Evolutionary conservation across 169 alveolate genomes (phyloP).

Genomic region (Cryptosporidium meleagridis): DNA sequence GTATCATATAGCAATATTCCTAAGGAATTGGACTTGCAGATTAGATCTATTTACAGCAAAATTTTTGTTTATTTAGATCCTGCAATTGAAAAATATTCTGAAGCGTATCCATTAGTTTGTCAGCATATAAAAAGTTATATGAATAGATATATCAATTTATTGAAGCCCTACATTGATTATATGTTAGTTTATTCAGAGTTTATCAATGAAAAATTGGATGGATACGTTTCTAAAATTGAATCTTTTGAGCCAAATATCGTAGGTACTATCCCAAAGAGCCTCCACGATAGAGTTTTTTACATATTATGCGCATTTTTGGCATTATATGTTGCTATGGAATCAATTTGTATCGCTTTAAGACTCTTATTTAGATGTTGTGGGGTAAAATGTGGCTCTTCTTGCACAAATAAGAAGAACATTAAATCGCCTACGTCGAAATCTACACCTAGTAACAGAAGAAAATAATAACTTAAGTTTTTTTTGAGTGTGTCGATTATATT

Average conservation of each 20-base stretch:
- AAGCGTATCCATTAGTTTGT: constrained; percentile 3
- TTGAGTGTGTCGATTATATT: not conserved
- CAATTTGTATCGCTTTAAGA: not conserved
- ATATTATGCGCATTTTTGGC: constrained; percentile 31
- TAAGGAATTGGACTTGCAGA: constrained; percentile 24
- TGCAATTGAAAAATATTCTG: constrained; percentile 14
- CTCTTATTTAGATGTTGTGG: constrained; percentile 24
- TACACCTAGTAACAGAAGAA: constrained; percentile 68
- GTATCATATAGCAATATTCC: constrained; percentile 34
- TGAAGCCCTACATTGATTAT: constrained; percentile 18
- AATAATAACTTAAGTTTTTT: constrained; percentile 14
- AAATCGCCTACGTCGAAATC: constrained; percentile 54
- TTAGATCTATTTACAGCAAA: not conserved
- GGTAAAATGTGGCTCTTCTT: not conserved
- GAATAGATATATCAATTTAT: constrained; percentile 8
- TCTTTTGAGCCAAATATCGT: constrained; percentile 13
- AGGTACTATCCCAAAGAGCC: constrained; percentile 33
- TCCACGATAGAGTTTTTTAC: constrained; percentile 48
- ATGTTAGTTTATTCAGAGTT: not conserved
- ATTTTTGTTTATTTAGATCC: constrained; percentile 8
- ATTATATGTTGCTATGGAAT: constrained; percentile 8
- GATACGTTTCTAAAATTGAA: constrained; percentile 27
- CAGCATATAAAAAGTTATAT: not conserved
- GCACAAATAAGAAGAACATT: not conserved
- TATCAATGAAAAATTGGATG: constrained; percentile 44